phyloP scores from a whole-genome alignment of 768 basidiomycete species.

The Pleurotus tuoliensis region DNA sequence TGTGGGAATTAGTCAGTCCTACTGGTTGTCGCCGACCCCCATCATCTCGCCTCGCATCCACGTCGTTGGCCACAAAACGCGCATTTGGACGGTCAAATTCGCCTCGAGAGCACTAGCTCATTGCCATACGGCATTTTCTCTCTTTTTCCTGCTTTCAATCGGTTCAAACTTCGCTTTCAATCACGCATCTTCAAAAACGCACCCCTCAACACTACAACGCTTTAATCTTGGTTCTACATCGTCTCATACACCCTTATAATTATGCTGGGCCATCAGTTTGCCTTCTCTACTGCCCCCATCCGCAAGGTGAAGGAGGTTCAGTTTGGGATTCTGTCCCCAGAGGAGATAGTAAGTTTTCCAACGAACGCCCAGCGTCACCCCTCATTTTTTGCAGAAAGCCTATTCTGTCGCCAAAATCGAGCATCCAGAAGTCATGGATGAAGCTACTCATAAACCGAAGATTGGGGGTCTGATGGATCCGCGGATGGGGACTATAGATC shows the following conservation, averaged over 20 bases:
- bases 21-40: slow-evolving; percentile 4
- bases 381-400: slow-evolving; percentile 71
- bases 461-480: slow-evolving; percentile 96
- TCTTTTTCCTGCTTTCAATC: background rate
- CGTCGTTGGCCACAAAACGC: slow-evolving; percentile 7
- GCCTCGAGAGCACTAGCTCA: background rate
- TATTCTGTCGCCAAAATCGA: slow-evolving; percentile 98
- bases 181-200: background rate
- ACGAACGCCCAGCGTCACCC: slow-evolving; percentile 4
- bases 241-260: background rate
- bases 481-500: slow-evolving; percentile 95
- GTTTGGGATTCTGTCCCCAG: slow-evolving; percentile 97
- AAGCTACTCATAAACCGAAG: slow-evolving; percentile 85
- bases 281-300: slow-evolving; percentile 90
- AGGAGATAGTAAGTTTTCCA: slow-evolving; percentile 83
- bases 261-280: slow-evolving; percentile 89
- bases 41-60: slow-evolving; percentile 5
- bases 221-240: background rate
- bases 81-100: background rate
- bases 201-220: background rate
- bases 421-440: slow-evolving; percentile 98
- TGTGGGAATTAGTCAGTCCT: slow-evolving; percentile 4
- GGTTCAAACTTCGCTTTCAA: background rate
- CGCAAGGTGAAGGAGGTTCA: slow-evolving; percentile 97
- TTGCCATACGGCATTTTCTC: background rate